Evolutionary conservation across 139 green algal genomes (phyloP), one percentile per base, ranked within the genome.

Genomic region (Coelastrella sp.): DNA sequence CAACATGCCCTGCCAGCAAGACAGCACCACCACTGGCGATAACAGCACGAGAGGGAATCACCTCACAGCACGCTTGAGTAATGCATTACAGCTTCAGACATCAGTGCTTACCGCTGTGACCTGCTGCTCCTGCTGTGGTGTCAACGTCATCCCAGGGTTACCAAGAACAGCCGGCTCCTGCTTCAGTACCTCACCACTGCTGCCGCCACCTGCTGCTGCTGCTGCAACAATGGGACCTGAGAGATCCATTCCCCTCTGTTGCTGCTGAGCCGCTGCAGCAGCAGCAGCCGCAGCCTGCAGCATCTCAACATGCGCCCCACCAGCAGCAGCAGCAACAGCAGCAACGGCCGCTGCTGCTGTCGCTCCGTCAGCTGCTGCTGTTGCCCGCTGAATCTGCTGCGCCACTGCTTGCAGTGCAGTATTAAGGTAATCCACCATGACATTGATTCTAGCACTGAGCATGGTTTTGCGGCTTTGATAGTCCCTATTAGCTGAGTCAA

Each of bases 401-500:
- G 88, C 88, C 13, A 88, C 87, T 38, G 89, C 79, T 62, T 88
- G 79, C 79, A 91, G 69, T 2, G 53, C 43, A 13, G 78, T 35
- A 67, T 92, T 89, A 37, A 96, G 88, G 83, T 91, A 93, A 25
- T 95, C 91, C 32, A 96, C 90, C 71, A 94, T 88, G 5, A 89
- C 41, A 87, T 96, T 93, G 81, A 96, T 92, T 37, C 87, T 89
- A 2, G 85, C 72, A 68, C 91, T 92, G 2, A 95, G 85, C 27
- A 91, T 80, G 21, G 79, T 86, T 69, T 95, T 93, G 45, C 87
- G 60, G 66, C 82, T 79, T 84, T 94, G 91, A 86, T 95, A 97
- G 37, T 93, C 86, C 8, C 90, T 86, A 87, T 97, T 97, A 79
- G 94, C 94, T 35, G 89, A 73, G 84, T 97, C 94, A 25, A 97